Conservation (phyloP, 495 filamentous ascomycete genomes). For the Aspergillus cavernicola region DNA sequence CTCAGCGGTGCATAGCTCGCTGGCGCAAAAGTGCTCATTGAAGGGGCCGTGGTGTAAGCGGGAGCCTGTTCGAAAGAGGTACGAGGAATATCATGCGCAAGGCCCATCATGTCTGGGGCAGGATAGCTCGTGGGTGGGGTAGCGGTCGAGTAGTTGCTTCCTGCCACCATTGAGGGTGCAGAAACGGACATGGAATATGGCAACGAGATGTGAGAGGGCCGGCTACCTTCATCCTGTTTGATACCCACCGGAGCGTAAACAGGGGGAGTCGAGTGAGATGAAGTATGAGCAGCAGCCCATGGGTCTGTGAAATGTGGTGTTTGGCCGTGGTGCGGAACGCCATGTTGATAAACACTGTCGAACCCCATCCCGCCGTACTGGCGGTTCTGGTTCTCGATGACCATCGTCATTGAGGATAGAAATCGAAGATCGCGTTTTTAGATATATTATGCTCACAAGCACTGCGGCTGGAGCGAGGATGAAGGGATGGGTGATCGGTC, state of each 20-base stretch:
- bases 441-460: constrained; percentile 1
- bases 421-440: background rate
- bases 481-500: constrained; percentile 19
- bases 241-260: constrained; percentile 56
- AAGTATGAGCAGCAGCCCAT: constrained; percentile 63
- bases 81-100: constrained; percentile 63
- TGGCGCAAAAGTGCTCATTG: constrained; percentile 63
- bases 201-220: constrained; percentile 63
- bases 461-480: constrained; percentile 19
- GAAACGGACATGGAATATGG: constrained; percentile 73
- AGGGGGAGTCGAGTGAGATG: constrained; percentile 52
- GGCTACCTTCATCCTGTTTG: constrained; percentile 54
- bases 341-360: constrained; percentile 69
- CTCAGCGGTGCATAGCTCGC: constrained; percentile 48
- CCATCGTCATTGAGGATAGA: constrained; percentile 69
- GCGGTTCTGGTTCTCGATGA: constrained; percentile 84
- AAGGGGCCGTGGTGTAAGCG: constrained; percentile 63
- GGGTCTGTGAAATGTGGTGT: constrained; percentile 94
- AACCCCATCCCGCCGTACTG: constrained; percentile 76
- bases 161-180: constrained; percentile 64
- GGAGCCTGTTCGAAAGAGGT: constrained; percentile 54
- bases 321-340: constrained; percentile 60
- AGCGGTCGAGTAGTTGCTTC: constrained; percentile 61
- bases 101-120: constrained; percentile 66
- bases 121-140: constrained; percentile 44